Evolutionary conservation across 202 grass and related monocot genomes (phyloP).

Genomic region (Panicum hallii): DNA sequence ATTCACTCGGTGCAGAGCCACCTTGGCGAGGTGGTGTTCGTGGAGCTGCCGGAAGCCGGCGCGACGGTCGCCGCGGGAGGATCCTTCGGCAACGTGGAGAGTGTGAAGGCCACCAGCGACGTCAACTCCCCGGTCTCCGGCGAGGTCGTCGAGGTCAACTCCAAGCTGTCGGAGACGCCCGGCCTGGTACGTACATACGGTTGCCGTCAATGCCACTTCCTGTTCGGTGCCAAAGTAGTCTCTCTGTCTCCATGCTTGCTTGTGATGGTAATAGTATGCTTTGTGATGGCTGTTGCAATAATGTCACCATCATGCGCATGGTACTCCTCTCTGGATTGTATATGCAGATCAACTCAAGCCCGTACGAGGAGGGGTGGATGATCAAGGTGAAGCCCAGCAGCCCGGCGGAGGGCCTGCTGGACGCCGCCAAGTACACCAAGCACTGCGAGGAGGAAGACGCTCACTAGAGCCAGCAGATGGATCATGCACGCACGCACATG

Average conservation of each 20-base stretch:
- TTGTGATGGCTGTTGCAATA: background rate
- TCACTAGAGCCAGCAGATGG: conserved; percentile 56
- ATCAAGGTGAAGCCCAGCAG: conserved; percentile 92
- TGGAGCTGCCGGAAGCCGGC: conserved; percentile 81
- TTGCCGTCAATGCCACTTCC: too few species aligned
- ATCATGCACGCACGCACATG: too few species aligned
- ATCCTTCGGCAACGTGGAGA: conserved; percentile 90
- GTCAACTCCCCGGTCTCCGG: conserved; percentile 91
- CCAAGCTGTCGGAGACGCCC: conserved; percentile 73
- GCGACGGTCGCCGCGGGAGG: conserved; percentile 53
- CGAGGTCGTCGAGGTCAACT: conserved; percentile 86
- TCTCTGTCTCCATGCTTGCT: background rate
- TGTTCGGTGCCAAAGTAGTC: background rate
- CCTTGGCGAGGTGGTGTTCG: conserved; percentile 90
- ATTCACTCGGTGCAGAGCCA: conserved; percentile 52
- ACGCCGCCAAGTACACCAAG: conserved; percentile 79
- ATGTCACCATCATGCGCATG: background rate
- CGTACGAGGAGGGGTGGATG: conserved; percentile 95
- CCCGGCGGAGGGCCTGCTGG: conserved; percentile 67
- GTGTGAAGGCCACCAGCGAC: conserved; percentile 97
- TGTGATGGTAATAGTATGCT: background rate
- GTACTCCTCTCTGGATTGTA: background rate
- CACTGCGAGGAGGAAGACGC: conserved; percentile 93
- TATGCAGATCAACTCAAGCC: conserved; percentile 79
- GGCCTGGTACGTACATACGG: conserved; percentile 57